Conservation (phyloP, 768 basidiomycete genomes). For the Naganishia vaughanmartiniae region DNA sequence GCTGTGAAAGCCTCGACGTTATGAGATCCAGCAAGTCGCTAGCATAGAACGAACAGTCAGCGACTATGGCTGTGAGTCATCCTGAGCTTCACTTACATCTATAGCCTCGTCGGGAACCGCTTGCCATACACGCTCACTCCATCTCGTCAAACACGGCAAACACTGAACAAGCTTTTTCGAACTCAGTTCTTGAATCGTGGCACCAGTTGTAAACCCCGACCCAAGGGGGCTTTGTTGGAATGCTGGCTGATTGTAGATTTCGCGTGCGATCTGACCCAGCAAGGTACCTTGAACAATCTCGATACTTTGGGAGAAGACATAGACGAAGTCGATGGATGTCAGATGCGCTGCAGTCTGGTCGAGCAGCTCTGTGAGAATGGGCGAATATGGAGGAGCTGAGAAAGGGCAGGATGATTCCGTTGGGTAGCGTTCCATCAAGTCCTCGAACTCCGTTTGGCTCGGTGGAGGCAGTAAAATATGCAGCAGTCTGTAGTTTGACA, state of each 20-base stretch:
- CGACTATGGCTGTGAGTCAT: not conserved
- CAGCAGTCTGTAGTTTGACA: slow-evolving; percentile 59
- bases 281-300: slow-evolving; percentile 68
- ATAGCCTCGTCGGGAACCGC: slow-evolving; percentile 44
- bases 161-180: slow-evolving; percentile 70
- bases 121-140: slow-evolving; percentile 58
- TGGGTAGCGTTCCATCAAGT: slow-evolving; percentile 69
- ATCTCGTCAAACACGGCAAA: slow-evolving; percentile 73
- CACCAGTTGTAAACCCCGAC: not conserved
- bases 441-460: slow-evolving; percentile 62
- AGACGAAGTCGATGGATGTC: slow-evolving; percentile 66
- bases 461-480: slow-evolving; percentile 74
- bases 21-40: slow-evolving; percentile 38
- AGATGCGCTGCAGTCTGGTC: slow-evolving; percentile 67
- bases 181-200: slow-evolving; percentile 32
- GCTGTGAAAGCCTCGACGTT: slow-evolving; percentile 47
- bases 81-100: slow-evolving; percentile 38
- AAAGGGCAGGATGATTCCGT: slow-evolving; percentile 41
- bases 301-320: slow-evolving; percentile 69
- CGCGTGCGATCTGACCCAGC: slow-evolving; percentile 61
- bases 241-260: slow-evolving; percentile 60
- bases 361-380: slow-evolving; percentile 65
- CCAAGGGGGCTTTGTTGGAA: slow-evolving; percentile 51
- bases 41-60: slow-evolving; percentile 13
- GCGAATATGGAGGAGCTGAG: slow-evolving; percentile 51